These are phyloP conservation scores for Trapa incisa DNA, from an alignment of 345 rosid species.

Conservation along the genomic window DNA sequence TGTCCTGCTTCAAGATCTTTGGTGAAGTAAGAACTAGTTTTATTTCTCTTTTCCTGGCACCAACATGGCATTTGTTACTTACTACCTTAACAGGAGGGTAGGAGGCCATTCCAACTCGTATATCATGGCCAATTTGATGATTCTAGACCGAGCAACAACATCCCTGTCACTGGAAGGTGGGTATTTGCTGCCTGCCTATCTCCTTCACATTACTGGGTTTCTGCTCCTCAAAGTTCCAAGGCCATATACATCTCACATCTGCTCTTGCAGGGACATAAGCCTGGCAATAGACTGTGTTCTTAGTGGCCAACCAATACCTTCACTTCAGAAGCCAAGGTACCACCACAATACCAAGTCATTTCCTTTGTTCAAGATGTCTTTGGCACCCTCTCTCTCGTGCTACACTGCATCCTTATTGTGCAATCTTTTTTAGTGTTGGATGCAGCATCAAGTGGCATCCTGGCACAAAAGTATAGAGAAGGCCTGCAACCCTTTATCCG, in stretches of 20 bases:
- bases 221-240: background rate
- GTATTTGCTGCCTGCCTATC: background rate
- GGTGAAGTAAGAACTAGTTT: background rate
- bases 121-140: constrained; percentile 91
- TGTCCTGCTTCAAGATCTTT: background rate
- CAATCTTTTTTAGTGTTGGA: constrained; percentile 44
- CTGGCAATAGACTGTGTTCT: constrained; percentile 60
- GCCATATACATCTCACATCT: constrained; percentile 9
- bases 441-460: constrained; percentile 99
- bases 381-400: background rate
- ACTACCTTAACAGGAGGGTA: constrained; percentile 45
- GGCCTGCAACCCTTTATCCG: background rate
- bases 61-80: background rate
- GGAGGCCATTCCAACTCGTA: constrained; percentile 84
- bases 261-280: constrained; percentile 45
- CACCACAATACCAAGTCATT: background rate
- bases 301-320: constrained; percentile 59
- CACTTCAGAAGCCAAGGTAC: constrained; percentile 72
- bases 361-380: background rate
- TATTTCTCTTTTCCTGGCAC: no score
- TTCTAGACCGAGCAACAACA: constrained; percentile 66
- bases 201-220: background rate
- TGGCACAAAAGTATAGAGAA: constrained; percentile 10
- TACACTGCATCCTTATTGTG: constrained; percentile 4
- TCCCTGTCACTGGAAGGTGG: constrained; percentile 70